Conservation (phyloP, 1,284 basidiomycete genomes). For the Ustilago nuda region DNA sequence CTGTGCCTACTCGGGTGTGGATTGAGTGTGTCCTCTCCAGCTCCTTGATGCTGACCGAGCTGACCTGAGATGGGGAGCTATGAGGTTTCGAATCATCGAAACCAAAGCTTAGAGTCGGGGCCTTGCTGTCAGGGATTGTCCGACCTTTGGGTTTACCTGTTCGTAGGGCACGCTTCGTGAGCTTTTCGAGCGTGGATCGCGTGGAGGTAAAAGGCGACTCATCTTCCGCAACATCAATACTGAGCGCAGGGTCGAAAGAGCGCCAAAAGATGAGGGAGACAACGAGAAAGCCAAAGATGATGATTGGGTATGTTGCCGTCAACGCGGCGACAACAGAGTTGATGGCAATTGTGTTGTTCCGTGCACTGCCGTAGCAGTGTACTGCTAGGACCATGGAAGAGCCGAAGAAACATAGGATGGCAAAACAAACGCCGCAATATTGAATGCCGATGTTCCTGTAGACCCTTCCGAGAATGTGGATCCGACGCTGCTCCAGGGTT, state of each 20-base stretch:
- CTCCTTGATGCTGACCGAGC: not conserved
- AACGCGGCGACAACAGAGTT: conserved; percentile 2
- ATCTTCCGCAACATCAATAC: conserved; percentile 28
- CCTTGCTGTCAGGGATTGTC: not conserved
- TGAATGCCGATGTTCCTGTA: conserved; percentile 29
- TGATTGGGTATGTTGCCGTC: conserved; percentile 13
- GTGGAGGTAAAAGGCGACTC: conserved; percentile 3
- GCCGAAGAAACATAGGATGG: conserved; percentile 20
- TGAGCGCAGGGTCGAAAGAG: conserved; percentile 44
- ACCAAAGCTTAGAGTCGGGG: not conserved
- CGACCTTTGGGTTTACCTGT: not conserved
- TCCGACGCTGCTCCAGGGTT: conserved; percentile 18
- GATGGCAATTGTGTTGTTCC: conserved; percentile 9
- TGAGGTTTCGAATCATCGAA: not conserved
- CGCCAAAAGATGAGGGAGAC: conserved; percentile 27
- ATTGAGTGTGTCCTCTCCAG: not conserved
- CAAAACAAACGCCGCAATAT: conserved; percentile 23
- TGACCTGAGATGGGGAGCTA: not conserved
- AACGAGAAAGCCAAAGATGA: conserved; percentile 11
- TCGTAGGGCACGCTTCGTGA: not conserved
- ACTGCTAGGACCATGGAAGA: conserved; percentile 1
- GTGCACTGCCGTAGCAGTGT: conserved; percentile 13
- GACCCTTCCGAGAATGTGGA: conserved; percentile 20
- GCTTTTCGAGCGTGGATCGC: not conserved
- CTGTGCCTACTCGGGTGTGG: not conserved